A percentile compares a stretch with the other conserved stretches of the same genome.
Conservation (phyloP, 345 rosid species). For the Bruguiera sexangula region DNA sequence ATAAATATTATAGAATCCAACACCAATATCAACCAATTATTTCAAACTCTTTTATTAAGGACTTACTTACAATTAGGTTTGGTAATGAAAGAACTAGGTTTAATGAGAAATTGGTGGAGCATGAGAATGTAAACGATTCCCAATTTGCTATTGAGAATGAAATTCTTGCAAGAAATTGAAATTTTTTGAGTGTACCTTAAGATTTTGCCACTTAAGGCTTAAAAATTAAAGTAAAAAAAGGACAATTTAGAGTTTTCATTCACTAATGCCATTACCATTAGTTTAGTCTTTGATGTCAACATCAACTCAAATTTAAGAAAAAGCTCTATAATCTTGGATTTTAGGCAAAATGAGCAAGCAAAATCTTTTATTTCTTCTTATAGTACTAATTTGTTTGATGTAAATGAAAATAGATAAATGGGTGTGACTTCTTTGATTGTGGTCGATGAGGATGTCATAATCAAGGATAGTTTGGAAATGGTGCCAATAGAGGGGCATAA, state of each 20-base stretch:
- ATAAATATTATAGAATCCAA: conserved; percentile 30
- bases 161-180: not conserved
- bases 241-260: conserved; percentile 10
- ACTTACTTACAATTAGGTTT: conserved; percentile 18
- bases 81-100: conserved; percentile 21
- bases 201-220: conserved; percentile 16
- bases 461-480: conserved; percentile 26
- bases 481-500: conserved; percentile 24
- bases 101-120: conserved; percentile 22
- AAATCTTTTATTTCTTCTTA: conserved; percentile 20
- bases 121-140: conserved; percentile 29
- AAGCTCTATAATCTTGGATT: conserved; percentile 4
- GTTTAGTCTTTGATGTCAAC: conserved; percentile 13
- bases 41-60: conserved; percentile 34
- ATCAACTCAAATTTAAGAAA: conserved; percentile 15
- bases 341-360: conserved; percentile 10
- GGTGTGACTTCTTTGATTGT: conserved; percentile 11
- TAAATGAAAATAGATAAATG: conserved; percentile 26
- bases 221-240: conserved; percentile 25
- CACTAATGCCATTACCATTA: not conserved
- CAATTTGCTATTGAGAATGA: conserved; percentile 26
- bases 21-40: conserved; percentile 31
- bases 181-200: conserved; percentile 9
- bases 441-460: conserved; percentile 24
- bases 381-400: conserved; percentile 18